Evolutionary conservation across 73 alveolate genomes (phyloP).

Genomic region (Symbiodinium natans): DNA sequence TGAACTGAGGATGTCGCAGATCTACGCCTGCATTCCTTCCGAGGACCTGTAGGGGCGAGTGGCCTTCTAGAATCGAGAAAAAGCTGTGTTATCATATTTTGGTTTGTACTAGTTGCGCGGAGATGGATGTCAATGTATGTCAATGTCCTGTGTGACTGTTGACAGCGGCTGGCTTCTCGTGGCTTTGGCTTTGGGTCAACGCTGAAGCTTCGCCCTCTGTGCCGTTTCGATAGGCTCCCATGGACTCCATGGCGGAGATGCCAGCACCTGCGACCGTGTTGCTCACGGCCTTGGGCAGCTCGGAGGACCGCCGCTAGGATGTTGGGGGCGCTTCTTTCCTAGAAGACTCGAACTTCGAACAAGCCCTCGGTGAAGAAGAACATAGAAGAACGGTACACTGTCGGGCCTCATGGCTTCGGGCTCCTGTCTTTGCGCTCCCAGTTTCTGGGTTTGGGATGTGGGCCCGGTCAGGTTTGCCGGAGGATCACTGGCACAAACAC

Average conservation of each 20-base stretch:
- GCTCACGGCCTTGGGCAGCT: constrained; percentile 59
- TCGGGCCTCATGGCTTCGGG: too few species aligned
- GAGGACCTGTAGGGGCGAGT: background rate
- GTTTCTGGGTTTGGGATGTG: too few species aligned
- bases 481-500: constrained; percentile 34
- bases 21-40: constrained; percentile 40
- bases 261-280: constrained; percentile 81
- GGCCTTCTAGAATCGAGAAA: background rate
- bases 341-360: too few species aligned
- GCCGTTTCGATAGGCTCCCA: constrained; percentile 19
- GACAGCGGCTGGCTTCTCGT: background rate
- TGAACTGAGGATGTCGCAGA: constrained; percentile 67
- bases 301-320: constrained; percentile 48
- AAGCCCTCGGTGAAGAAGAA: too few species aligned
- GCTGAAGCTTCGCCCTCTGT: background rate
- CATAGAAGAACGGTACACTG: too few species aligned
- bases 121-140: too few species aligned
- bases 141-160: background rate
- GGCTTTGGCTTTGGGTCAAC: background rate
- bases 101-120: background rate
- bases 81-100: background rate
- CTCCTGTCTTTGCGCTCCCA: too few species aligned
- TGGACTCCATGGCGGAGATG: constrained; percentile 52
- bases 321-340: too few species aligned
- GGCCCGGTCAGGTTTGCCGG: constrained; percentile 91